These are phyloP conservation scores for Pythium sp. DNA, from an alignment of 352 stramenopile genomes.

Conservation along the genomic window DNA sequence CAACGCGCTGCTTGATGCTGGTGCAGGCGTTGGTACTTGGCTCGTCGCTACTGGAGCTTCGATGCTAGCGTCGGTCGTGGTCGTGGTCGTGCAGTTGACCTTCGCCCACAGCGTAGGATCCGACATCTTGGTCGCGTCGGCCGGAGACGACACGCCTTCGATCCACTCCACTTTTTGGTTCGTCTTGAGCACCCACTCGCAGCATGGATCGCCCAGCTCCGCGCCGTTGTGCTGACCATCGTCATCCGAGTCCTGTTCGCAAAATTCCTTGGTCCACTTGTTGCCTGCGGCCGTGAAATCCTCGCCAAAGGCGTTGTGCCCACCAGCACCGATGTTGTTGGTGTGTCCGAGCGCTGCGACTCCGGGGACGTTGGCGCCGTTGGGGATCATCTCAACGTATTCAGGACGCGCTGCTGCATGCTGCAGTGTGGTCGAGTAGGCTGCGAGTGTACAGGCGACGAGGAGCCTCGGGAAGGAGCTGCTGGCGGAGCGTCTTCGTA, in stretches of 20 bases:
- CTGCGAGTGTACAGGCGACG: not conserved
- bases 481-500: not conserved
- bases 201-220: constrained; percentile 63
- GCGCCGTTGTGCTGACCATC: constrained; percentile 58
- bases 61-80: not conserved
- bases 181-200: constrained; percentile 20
- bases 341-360: constrained; percentile 29
- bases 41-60: not conserved
- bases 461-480: not conserved
- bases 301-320: constrained; percentile 25
- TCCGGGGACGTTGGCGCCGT: constrained; percentile 31
- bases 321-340: constrained; percentile 17
- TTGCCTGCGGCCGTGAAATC: constrained; percentile 26
- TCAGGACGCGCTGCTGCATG: not conserved
- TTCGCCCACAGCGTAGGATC: constrained; percentile 21
- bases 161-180: constrained; percentile 22
- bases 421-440: not conserved
- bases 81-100: constrained; percentile 15
- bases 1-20: not conserved
- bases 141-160: constrained; percentile 22
- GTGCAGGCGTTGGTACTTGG: not conserved
- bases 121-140: constrained; percentile 21
- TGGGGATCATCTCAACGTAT: constrained; percentile 27
- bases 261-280: constrained; percentile 33
- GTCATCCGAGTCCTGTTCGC: constrained; percentile 30